Percentiles rank a stretch among this genome's conserved stretches.
Evolutionary conservation across 352 stramenopile genomes (phyloP).

Genomic region (Stramenopiles sp.): DNA sequence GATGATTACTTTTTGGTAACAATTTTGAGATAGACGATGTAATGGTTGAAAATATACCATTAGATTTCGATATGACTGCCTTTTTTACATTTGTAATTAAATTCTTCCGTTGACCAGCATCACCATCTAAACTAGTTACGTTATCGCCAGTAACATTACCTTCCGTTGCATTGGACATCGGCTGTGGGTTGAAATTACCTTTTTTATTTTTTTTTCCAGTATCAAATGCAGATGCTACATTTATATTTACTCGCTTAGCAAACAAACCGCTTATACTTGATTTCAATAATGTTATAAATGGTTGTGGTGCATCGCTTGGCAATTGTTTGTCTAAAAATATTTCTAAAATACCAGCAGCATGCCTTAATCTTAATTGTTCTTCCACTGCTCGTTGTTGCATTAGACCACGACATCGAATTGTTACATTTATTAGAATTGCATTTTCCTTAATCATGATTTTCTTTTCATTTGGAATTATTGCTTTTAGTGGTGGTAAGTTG

Average conservation of each 20-base stretch:
- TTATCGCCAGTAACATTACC: no score
- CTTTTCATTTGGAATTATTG: not conserved
- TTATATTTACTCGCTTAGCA: not conserved
- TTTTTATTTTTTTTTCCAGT: not conserved
- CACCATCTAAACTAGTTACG: no score
- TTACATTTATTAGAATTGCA: not conserved
- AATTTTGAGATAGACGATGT: not conserved
- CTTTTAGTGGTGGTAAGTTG: no score
- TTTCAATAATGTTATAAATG: not conserved
- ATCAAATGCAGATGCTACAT: not conserved
- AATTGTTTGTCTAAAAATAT: slow-evolving; percentile 6
- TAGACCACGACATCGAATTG: not conserved
- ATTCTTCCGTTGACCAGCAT: no score
- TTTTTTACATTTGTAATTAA: no score
- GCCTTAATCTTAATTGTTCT: not conserved
- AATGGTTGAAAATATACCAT: not conserved
- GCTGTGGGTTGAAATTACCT: no score
- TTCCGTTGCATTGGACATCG: no score
- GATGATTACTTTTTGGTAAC: not conserved
- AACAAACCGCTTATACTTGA: not conserved
- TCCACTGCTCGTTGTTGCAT: not conserved
- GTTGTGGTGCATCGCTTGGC: not conserved
- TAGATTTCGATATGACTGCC: not conserved
- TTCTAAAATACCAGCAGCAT: not conserved
- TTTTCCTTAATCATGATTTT: not conserved